Base-by-base conservation (phyloP, 2,329 filamentous ascomycete genomes). In the Diaporthe helianthi region DNA sequence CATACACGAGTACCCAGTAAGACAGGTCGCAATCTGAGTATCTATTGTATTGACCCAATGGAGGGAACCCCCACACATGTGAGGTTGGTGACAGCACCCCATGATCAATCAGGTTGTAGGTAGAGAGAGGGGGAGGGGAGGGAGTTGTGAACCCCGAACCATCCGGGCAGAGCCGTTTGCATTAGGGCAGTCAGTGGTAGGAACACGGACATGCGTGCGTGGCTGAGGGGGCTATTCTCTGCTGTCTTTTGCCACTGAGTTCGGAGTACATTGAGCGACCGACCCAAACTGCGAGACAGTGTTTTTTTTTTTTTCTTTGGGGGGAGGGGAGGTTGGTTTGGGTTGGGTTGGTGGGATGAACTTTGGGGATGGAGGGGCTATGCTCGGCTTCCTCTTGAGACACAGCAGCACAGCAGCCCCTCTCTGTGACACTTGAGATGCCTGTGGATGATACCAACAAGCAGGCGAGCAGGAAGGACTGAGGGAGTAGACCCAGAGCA, bases 371-470 rank as follows among this genome's bases (percentile, higher is more conserved):
- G 26, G 15, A 7, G 55, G 41, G 58, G 58, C 58, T 63, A 63
- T 63, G 58, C 58, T 63, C n/a, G 58, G 44, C 24, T 49, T 63
- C 29, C 58, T 49, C 10, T 63, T 63, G 58, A 63, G 58, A 63
- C 58, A 63, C 36, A 38, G 54, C 22, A 24, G 19, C 58, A 63
- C 36, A 38, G 54, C 22, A 24, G 19, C 58, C 58, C 58, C 58
- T 63, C 58, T 49, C 41, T 63, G 58, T 63, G 58, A 63, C 44
- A 63, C 58, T 63, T 41, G 58, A 63, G 41, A 49, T 19, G 58
- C 49, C 58, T 63, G 29, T 36, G 29, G 36, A 36, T 38, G 36
- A 38, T n/a, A n/a, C 36, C 8, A 9, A 22, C 13, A 9, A 49
- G 41, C n/a, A 47, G 41, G 5, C 58, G 12, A 47, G 58, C 29